Percentiles rank a stretch among this genome's conserved stretches.
phyloP scores from a whole-genome alignment of 768 basidiomycete species.

The Pleurotus cornucopiae region DNA sequence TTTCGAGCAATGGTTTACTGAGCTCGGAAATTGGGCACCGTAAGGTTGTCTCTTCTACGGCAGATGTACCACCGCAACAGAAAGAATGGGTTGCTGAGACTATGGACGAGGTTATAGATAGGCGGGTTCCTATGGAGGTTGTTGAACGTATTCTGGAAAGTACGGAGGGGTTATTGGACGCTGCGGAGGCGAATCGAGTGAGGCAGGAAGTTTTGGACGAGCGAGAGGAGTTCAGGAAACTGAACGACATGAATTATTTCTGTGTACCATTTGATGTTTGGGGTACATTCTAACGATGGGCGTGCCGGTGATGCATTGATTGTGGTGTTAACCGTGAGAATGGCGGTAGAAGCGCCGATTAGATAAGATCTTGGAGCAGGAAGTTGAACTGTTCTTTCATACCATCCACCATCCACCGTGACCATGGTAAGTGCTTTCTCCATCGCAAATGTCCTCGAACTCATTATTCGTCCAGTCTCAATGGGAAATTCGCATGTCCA shows the following conservation, averaged over 20 bases:
- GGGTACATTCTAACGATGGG: slow-evolving; percentile 10
- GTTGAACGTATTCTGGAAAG: slow-evolving; percentile 34
- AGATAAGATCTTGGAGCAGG: too few species aligned
- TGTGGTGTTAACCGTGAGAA: too few species aligned
- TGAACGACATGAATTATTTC: slow-evolving; percentile 43
- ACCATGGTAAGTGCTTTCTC: neutral
- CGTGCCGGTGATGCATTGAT: too few species aligned
- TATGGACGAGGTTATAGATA: slow-evolving; percentile 28
- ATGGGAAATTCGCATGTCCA: slow-evolving; percentile 91
- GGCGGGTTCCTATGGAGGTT: slow-evolving; percentile 39
- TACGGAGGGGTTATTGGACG: slow-evolving; percentile 34
- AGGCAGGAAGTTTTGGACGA: slow-evolving; percentile 26
- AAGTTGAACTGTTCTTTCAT: too few species aligned
- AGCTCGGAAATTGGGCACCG: neutral
- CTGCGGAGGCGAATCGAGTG: slow-evolving; percentile 30
- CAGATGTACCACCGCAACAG: slow-evolving; percentile 47
- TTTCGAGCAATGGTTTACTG: slow-evolving; percentile 10
- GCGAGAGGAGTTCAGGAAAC: slow-evolving; percentile 29
- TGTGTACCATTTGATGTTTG: slow-evolving; percentile 48
- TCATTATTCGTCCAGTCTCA: slow-evolving; percentile 13
- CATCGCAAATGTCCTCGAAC: too few species aligned
- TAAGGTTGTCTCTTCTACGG: slow-evolving; percentile 35
- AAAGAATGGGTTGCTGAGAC: slow-evolving; percentile 36
- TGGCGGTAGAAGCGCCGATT: too few species aligned
- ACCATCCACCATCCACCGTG: neutral